Conservation (phyloP, 176 grass and related monocot species). For the Paspalum vaginatum region DNA sequence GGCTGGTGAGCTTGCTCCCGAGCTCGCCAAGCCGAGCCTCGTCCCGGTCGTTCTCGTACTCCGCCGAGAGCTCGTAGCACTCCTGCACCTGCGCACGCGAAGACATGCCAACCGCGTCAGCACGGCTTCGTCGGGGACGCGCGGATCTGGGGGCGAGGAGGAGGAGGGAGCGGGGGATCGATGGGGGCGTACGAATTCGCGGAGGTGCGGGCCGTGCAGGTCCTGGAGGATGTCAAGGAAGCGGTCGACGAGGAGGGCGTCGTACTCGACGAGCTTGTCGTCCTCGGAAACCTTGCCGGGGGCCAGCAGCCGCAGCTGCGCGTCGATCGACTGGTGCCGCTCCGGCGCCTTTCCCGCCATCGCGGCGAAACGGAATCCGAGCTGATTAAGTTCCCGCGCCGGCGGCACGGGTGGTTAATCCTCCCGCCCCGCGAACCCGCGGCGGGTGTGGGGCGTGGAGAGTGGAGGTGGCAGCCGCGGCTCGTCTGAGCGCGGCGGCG, state of each 20-base stretch:
- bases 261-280: slow-evolving; percentile 93
- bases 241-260: slow-evolving; percentile 84
- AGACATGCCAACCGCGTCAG: neutral
- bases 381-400: neutral
- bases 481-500: slow-evolving; percentile 1
- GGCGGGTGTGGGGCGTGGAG: neutral
- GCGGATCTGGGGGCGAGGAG: slow-evolving; percentile 28
- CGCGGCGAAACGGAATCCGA: slow-evolving; percentile 4
- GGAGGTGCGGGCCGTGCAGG: slow-evolving; percentile 67
- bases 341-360: slow-evolving; percentile 45
- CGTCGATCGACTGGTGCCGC: slow-evolving; percentile 89
- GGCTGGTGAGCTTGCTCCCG: slow-evolving; percentile 72
- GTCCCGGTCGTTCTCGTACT: slow-evolving; percentile 77
- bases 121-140: neutral
- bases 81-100: slow-evolving; percentile 76
- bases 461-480: neutral
- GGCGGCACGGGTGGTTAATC: neutral
- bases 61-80: slow-evolving; percentile 93
- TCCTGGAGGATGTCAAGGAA: slow-evolving; percentile 94
- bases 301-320: slow-evolving; percentile 74
- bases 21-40: slow-evolving; percentile 74
- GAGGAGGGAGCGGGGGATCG: neutral
- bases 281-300: slow-evolving; percentile 89
- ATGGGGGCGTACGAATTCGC: slow-evolving; percentile 65
- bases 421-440: neutral